These are phyloP conservation scores for Hymenoscyphus occultus DNA, from an alignment of 2,329 filamentous ascomycete genomes.

Conservation along the genomic window DNA sequence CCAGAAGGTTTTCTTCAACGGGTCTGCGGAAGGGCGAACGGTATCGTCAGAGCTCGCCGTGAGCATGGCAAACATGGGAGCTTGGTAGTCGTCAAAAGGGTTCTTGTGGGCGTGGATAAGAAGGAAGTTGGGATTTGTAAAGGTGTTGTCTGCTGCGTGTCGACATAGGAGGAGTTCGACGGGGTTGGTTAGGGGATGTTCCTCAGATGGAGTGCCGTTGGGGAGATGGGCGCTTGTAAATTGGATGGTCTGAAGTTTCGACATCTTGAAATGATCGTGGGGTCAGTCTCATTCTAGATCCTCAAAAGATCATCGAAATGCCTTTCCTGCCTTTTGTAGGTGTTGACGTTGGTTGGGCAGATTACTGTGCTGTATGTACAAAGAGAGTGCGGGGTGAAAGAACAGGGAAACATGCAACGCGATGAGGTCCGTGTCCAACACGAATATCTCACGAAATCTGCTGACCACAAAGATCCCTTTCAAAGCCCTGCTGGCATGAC, in stretches of 20 bases:
- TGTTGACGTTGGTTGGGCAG: too few species aligned
- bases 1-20: slow-evolving; percentile 14
- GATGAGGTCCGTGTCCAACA: too few species aligned
- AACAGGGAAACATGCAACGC: too few species aligned
- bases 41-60: slow-evolving; percentile 10
- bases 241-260: not conserved
- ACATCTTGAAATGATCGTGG: not conserved
- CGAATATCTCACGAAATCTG: too few species aligned
- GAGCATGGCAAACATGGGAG: slow-evolving; percentile 11
- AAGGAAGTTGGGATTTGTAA: slow-evolving; percentile 15
- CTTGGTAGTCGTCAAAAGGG: slow-evolving; percentile 13
- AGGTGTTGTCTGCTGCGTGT: slow-evolving; percentile 9
- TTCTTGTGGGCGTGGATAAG: slow-evolving; percentile 12
- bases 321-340: too few species aligned
- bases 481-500: too few species aligned
- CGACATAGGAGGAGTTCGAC: slow-evolving; percentile 12
- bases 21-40: not conserved
- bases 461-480: too few species aligned
- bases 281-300: not conserved
- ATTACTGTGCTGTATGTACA: too few species aligned
- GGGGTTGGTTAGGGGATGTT: slow-evolving; percentile 12
- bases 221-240: slow-evolving; percentile 5
- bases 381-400: too few species aligned
- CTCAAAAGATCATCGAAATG: too few species aligned
- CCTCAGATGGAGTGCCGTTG: slow-evolving; percentile 8